These are phyloP conservation scores for Fomitiporia mediterranea DNA, from an alignment of 1,284 basidiomycete genomes.

Conservation along the genomic window DNA sequence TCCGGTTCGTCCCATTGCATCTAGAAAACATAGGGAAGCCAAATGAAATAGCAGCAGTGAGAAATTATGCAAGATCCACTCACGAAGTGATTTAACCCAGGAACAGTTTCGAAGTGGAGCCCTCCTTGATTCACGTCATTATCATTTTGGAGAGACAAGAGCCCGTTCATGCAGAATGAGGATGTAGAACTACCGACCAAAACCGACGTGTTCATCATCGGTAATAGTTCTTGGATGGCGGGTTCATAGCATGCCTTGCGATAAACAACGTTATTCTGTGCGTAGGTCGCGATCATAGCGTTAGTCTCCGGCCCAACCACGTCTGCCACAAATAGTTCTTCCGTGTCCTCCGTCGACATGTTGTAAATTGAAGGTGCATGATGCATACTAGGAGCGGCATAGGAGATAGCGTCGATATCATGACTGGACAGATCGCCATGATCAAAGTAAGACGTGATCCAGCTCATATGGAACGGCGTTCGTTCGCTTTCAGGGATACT, in stretches of 20 bases:
- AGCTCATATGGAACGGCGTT: background rate
- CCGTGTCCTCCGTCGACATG: background rate
- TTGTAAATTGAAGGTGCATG: background rate
- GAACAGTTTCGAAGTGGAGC: background rate
- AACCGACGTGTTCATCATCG: background rate
- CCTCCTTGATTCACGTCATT: background rate
- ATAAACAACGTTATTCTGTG: background rate
- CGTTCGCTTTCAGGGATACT: background rate
- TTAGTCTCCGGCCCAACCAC: background rate
- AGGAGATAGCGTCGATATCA: background rate
- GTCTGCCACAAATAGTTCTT: background rate
- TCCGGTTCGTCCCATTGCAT: background rate
- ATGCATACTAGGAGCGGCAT: background rate
- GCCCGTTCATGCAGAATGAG: background rate
- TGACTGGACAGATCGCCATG: background rate
- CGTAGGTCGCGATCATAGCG: background rate
- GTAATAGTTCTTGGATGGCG: background rate
- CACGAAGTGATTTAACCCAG: background rate
- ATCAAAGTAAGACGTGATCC: background rate
- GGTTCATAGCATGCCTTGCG: background rate
- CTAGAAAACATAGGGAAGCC: background rate
- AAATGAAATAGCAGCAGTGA: background rate
- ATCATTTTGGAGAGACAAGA: background rate
- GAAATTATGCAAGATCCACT: background rate
- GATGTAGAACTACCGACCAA: background rate